Conservation (phyloP, 768 basidiomycete genomes). For the Boletellus ananas region DNA sequence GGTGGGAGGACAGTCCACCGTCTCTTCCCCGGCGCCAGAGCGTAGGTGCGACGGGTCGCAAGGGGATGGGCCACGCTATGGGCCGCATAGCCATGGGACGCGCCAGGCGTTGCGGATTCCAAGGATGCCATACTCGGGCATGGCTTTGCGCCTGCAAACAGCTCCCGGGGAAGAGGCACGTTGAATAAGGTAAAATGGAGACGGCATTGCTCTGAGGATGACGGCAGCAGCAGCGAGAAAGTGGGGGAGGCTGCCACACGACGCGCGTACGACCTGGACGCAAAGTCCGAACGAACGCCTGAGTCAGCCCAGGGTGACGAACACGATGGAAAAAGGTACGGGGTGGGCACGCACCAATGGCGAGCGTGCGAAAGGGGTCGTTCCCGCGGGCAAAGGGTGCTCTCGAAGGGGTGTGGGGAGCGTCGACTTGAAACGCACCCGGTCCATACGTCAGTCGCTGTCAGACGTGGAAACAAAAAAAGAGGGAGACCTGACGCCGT, state of each 20-base stretch:
- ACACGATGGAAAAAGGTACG: slow-evolving; percentile 6
- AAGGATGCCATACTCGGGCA: slow-evolving; percentile 9
- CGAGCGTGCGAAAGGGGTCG: slow-evolving; percentile 4
- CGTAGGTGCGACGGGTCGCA: not conserved
- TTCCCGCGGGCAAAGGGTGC: slow-evolving; percentile 18
- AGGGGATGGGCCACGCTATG: not conserved
- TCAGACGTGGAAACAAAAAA: not conserved
- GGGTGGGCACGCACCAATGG: not conserved
- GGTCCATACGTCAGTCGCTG: slow-evolving; percentile 17
- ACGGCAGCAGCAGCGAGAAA: slow-evolving; percentile 15
- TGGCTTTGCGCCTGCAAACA: slow-evolving; percentile 12
- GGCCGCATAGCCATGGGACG: not conserved
- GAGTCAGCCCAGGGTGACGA: not conserved
- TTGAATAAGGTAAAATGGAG: slow-evolving; percentile 13
- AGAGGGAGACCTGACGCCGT: not conserved
- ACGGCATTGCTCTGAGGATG: slow-evolving; percentile 2
- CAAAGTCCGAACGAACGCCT: no score
- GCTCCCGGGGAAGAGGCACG: slow-evolving; percentile 6
- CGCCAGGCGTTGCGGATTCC: no score
- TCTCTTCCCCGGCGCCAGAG: not conserved
- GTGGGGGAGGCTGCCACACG: slow-evolving; percentile 13
- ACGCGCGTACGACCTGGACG: not conserved
- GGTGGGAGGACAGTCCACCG: not conserved
- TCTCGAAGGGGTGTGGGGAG: slow-evolving; percentile 21
- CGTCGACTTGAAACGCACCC: slow-evolving; percentile 22